A percentile compares a stretch with the other conserved stretches of the same genome.
These are phyloP conservation scores for Isabelozyma gotoi DNA, from an alignment of 805 yeast genomes.

Conservation along the genomic window DNA sequence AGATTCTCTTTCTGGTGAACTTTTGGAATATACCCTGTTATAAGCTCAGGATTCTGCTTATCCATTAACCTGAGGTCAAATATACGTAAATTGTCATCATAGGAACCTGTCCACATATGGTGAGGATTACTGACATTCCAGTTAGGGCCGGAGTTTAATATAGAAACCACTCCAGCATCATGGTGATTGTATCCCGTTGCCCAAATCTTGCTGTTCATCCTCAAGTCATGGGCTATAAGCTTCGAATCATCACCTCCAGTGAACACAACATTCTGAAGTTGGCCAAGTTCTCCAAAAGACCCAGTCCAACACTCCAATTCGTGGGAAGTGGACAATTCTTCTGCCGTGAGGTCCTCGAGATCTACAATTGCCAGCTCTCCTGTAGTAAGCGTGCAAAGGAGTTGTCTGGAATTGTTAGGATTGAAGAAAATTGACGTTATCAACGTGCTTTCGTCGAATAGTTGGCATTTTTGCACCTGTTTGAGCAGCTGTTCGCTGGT, in stretches of 20 bases:
- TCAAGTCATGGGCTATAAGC: conserved; percentile 70
- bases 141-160: conserved; percentile 45
- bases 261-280: conserved; percentile 57
- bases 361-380: conserved; percentile 57
- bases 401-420: conserved; percentile 31
- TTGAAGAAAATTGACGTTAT: conserved; percentile 67
- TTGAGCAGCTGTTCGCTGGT: conserved; percentile 12
- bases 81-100: conserved; percentile 75
- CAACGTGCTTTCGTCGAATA: conserved; percentile 50
- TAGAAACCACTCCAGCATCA: conserved; percentile 88
- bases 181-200: conserved; percentile 51
- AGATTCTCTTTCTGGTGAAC: conserved; percentile 47
- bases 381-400: conserved; percentile 64
- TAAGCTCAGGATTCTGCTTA: conserved; percentile 31
- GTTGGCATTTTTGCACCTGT: conserved; percentile 26
- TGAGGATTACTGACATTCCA: conserved; percentile 49
- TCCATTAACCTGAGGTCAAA: conserved; percentile 63
- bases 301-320: conserved; percentile 88
- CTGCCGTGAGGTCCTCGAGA: conserved; percentile 12
- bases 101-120: conserved; percentile 81
- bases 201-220: conserved; percentile 41
- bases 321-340: conserved; percentile 47
- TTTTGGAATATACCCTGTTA: conserved; percentile 53
- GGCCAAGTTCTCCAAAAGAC: conserved; percentile 58
- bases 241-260: conserved; percentile 91